A percentile compares a stretch with the other conserved stretches of the same genome.
These are phyloP conservation scores for Cucurbita argyrosperma DNA, from an alignment of 306 rosid species.

Conservation along the genomic window DNA sequence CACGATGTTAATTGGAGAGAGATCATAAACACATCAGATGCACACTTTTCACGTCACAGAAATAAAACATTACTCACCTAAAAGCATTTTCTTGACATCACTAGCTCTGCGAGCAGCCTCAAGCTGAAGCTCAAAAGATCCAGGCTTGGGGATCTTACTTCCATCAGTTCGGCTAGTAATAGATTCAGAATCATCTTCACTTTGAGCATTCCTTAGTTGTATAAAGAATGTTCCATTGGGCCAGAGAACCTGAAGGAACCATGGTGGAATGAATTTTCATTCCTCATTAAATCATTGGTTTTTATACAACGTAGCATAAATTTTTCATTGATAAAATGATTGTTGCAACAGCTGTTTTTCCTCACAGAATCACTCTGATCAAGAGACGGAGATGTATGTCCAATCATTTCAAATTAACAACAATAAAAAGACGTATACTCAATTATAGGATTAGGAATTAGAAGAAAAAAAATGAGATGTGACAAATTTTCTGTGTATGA, in stretches of 20 bases:
- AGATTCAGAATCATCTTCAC: constrained; percentile 15
- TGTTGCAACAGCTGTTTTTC: background rate
- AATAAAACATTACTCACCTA: constrained; percentile 44
- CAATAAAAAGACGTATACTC: background rate
- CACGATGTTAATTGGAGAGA: background rate
- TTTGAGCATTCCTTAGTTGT: constrained; percentile 25
- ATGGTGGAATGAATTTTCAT: background rate
- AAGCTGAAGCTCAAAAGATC: constrained; percentile 72
- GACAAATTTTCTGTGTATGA: background rate
- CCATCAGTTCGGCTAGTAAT: constrained; percentile 25
- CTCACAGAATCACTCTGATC: background rate
- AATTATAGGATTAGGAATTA: background rate
- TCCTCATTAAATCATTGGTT: background rate
- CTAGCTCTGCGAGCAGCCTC: constrained; percentile 97
- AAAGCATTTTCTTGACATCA: constrained; percentile 67
- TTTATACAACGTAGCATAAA: background rate
- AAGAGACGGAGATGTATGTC: background rate
- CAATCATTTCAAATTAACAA: background rate
- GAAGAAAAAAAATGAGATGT: background rate
- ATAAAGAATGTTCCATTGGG: constrained; percentile 73
- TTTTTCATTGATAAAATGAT: background rate
- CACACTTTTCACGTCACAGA: background rate
- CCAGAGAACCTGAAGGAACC: constrained; percentile 63
- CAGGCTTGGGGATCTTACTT: constrained; percentile 27
- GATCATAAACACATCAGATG: background rate